phyloP scores from a whole-genome alignment of 148 eudicot species.

The Nyssa sinensis region DNA sequence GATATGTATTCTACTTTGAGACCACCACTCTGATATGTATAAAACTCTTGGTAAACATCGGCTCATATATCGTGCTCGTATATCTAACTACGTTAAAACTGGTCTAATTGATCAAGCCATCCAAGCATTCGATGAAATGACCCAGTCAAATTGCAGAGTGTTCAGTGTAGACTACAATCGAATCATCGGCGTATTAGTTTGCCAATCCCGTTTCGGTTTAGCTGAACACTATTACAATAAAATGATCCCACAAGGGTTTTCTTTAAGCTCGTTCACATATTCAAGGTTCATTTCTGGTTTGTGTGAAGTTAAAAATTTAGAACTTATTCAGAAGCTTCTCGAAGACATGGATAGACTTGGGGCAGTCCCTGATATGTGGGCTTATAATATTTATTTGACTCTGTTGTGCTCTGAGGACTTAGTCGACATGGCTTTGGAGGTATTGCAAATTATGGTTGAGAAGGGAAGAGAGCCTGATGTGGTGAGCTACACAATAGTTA shows the following conservation, averaged over 20 bases:
- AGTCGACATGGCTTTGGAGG: conserved; percentile 53
- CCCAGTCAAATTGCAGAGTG: conserved; percentile 71
- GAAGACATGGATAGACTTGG: conserved; percentile 76
- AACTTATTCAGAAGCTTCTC: conserved; percentile 57
- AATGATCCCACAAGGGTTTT: conserved; percentile 67
- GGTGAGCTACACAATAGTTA: conserved; percentile 72
- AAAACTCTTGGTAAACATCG: conserved; percentile 64
- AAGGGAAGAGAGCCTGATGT: conserved; percentile 80
- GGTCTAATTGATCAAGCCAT: conserved; percentile 78
- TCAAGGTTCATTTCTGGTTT: conserved; percentile 82
- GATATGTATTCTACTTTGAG: conserved; percentile 56
- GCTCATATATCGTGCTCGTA: conserved; percentile 67
- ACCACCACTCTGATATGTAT: conserved; percentile 65
- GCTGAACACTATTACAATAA: conserved; percentile 65
- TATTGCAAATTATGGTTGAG: conserved; percentile 53
- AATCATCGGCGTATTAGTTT: conserved; percentile 77
- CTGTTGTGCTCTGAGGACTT: conserved; percentile 68
- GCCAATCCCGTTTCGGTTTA: conserved; percentile 64
- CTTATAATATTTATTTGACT: conserved; percentile 75
- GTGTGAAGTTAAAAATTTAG: conserved; percentile 65
- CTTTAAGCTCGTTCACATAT: conserved; percentile 86
- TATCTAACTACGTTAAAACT: conserved; percentile 75
- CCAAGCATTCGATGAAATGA: conserved; percentile 85
- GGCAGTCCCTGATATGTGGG: conserved; percentile 79
- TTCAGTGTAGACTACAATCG: conserved; percentile 87